These are phyloP conservation scores for Pugionium cornutum DNA, from an alignment of 345 rosid genomes.

Conservation along the genomic window DNA sequence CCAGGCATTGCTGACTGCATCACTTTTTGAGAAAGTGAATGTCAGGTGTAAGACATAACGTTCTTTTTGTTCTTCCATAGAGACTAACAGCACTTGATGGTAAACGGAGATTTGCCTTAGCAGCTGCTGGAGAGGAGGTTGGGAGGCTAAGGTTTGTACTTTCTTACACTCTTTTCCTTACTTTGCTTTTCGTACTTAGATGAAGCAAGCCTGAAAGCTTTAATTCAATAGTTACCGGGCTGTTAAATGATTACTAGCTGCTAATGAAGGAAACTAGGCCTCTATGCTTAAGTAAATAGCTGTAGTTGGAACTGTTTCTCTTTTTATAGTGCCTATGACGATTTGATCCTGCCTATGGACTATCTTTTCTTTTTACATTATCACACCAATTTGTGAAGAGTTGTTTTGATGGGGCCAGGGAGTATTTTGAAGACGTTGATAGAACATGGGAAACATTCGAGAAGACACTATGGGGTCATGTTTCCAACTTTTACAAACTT, in stretches of 20 bases:
- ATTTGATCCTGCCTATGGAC: slow-evolving; percentile 21
- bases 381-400: slow-evolving; percentile 14
- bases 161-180: slow-evolving; percentile 22
- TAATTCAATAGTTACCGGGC: slow-evolving; percentile 10
- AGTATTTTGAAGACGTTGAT: slow-evolving; percentile 99
- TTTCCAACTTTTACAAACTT: slow-evolving; percentile 78
- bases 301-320: slow-evolving; percentile 18
- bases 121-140: slow-evolving; percentile 92
- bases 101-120: slow-evolving; percentile 95
- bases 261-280: slow-evolving; percentile 18
- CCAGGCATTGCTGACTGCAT: slow-evolving; percentile 20
- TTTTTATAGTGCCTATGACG: slow-evolving; percentile 26
- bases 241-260: slow-evolving; percentile 11
- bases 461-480: slow-evolving; percentile 88
- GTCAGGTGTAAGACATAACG: slow-evolving; percentile 14
- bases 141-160: slow-evolving; percentile 76
- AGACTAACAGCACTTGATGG: slow-evolving; percentile 98
- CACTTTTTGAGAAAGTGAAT: slow-evolving; percentile 16
- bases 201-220: slow-evolving; percentile 16
- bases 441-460: slow-evolving; percentile 96
- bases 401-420: slow-evolving; percentile 50
- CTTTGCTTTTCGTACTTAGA: slow-evolving; percentile 12
- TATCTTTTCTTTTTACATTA: slow-evolving; percentile 23
- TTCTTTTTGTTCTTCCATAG: slow-evolving; percentile 42
- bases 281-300: slow-evolving; percentile 21